Conservation (phyloP, 1,284 basidiomycete genomes). For the Vanrija pseudolonga region DNA sequence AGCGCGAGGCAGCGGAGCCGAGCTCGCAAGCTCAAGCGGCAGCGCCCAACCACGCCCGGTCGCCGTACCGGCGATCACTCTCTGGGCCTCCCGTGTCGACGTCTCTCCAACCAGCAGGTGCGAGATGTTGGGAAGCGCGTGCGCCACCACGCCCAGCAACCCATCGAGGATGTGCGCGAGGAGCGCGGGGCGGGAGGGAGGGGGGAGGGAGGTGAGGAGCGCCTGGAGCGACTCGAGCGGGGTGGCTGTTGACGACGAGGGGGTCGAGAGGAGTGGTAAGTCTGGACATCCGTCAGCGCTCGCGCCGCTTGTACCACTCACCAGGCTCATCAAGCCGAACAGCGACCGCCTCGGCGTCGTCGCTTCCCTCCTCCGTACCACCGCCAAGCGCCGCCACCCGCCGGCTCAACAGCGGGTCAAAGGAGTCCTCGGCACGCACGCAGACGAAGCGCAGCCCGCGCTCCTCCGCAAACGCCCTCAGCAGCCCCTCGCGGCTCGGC, state of each 20-base stretch:
- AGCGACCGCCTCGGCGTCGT: neutral
- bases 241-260: conserved; percentile 33
- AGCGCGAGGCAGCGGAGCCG: neutral
- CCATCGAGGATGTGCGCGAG: conserved; percentile 64
- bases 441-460: conserved; percentile 26
- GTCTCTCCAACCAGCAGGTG: conserved; percentile 78
- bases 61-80: conserved; percentile 69
- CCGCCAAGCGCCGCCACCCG: conserved; percentile 6
- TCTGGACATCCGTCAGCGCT: conserved; percentile 11
- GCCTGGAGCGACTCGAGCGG: conserved; percentile 56
- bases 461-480: conserved; percentile 20
- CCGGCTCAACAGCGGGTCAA: conserved; percentile 20
- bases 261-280: conserved; percentile 36
- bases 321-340: conserved; percentile 27
- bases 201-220: conserved; percentile 69
- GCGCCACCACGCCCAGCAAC: conserved; percentile 65
- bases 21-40: conserved; percentile 64
- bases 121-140: conserved; percentile 57
- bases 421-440: conserved; percentile 42
- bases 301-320: conserved; percentile 5
- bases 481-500: conserved; percentile 10
- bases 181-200: conserved; percentile 66
- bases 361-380: neutral
- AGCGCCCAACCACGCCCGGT: conserved; percentile 76
- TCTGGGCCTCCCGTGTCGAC: conserved; percentile 72